A percentile compares a stretch with the other conserved stretches of the same genome.
phyloP scores from a whole-genome alignment of 495 filamentous ascomycete species.

The Letharia lupina region DNA sequence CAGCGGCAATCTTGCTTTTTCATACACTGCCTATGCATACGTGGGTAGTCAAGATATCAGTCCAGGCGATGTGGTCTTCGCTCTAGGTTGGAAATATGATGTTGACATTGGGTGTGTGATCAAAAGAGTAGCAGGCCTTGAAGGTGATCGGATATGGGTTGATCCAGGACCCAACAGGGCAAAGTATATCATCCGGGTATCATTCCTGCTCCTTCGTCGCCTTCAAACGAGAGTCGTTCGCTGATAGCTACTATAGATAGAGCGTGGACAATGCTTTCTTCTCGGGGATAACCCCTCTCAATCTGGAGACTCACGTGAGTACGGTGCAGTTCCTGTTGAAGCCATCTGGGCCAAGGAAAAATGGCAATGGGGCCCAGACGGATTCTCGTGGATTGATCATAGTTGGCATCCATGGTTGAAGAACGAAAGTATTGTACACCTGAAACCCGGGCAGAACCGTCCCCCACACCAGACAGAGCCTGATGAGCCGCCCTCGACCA shows the following conservation, averaged over 20 bases:
- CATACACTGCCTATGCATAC: background rate
- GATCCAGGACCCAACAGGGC: no score
- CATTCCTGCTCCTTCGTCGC: background rate
- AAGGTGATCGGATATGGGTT: background rate
- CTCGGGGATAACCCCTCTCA: background rate
- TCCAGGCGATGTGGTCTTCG: background rate
- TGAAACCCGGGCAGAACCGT: background rate
- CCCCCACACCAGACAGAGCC: background rate
- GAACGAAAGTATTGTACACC: background rate
- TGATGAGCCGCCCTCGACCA: background rate
- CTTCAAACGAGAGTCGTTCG: background rate
- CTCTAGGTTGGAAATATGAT: background rate
- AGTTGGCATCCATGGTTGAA: background rate
- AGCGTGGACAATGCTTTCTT: background rate
- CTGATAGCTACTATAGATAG: background rate
- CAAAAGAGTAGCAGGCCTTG: background rate
- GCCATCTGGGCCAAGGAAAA: background rate
- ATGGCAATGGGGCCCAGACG: background rate
- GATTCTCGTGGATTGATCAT: background rate
- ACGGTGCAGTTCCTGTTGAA: background rate
- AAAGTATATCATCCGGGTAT: background rate
- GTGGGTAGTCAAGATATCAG: background rate
- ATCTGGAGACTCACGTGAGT: background rate
- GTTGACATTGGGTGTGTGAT: accelerated
- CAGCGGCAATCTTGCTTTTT: background rate